These are phyloP conservation scores for Nicotiana attenuata DNA, from an alignment of 257 asterid species.

Conservation along the genomic window DNA sequence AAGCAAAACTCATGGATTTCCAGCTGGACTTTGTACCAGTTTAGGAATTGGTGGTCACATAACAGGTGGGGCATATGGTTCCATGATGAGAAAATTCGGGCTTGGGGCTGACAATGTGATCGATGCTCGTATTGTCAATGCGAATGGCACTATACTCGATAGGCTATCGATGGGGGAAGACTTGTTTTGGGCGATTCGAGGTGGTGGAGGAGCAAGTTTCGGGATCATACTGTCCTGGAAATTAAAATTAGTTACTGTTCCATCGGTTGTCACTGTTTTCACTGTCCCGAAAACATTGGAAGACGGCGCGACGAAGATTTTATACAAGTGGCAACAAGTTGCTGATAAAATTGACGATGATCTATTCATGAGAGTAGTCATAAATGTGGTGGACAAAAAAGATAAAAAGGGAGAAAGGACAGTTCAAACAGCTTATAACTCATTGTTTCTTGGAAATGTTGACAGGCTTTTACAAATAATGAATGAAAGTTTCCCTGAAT, in stretches of 20 bases:
- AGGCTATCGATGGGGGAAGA: constrained; percentile 8
- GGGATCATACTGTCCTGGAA: constrained; percentile 14
- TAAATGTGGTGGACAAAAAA: neutral
- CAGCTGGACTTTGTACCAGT: neutral
- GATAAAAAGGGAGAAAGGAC: neutral
- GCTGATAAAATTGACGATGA: neutral
- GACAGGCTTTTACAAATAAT: neutral
- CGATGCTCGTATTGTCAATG: neutral
- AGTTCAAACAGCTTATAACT: constrained; percentile 7
- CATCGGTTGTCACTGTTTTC: neutral
- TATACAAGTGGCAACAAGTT: constrained; percentile 6
- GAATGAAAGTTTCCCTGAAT: constrained; percentile 10
- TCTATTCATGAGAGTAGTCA: neutral
- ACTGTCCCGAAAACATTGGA: neutral
- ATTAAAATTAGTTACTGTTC: neutral
- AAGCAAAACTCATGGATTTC: neutral
- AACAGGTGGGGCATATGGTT: constrained; percentile 3
- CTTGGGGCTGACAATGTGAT: constrained; percentile 2
- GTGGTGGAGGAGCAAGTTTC: constrained; percentile 11
- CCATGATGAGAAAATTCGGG: constrained; percentile 4
- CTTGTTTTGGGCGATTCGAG: constrained; percentile 7
- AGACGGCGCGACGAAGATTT: neutral
- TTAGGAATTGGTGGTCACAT: constrained; percentile 9
- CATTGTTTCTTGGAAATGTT: neutral
- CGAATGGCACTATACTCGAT: constrained; percentile 1